Conservation (phyloP, 495 filamentous ascomycete genomes). For the Penicillium simplicissimum region DNA sequence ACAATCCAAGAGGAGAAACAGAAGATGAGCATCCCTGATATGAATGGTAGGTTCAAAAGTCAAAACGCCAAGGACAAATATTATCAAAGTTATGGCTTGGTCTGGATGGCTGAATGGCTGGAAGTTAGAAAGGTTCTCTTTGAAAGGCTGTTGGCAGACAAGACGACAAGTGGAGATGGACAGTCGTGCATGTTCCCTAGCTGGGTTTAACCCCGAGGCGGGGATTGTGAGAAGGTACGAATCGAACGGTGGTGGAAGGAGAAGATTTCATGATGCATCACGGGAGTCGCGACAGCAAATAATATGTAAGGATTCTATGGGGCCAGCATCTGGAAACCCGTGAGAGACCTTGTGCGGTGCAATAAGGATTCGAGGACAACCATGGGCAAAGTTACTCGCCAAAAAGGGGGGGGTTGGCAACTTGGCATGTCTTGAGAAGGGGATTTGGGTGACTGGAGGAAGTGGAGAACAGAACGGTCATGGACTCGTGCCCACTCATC, state of each 20-base stretch:
- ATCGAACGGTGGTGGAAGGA: not conserved
- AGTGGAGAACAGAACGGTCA: not conserved
- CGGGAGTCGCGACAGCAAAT: not conserved
- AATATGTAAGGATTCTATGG: not conserved
- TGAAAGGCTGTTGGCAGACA: not conserved
- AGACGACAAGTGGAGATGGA: conserved; percentile 4
- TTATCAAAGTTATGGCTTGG: not conserved
- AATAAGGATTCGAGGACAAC: not conserved
- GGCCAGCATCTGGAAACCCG: not conserved
- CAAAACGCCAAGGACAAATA: not conserved
- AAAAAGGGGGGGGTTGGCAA: conserved; percentile 1
- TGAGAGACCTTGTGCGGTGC: not conserved
- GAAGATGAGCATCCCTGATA: not conserved
- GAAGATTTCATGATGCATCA: not conserved
- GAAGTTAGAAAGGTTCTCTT: not conserved
- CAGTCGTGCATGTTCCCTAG: conserved; percentile 27
- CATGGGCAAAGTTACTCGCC: not conserved
- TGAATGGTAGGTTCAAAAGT: not conserved
- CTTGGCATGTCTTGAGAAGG: not conserved
- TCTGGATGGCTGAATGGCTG: not conserved
- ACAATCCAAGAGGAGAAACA: not conserved
- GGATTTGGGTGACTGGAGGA: too few species aligned
- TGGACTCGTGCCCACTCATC: not conserved
- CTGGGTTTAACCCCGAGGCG: conserved; percentile 17
- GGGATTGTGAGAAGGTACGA: not conserved